phyloP scores from a whole-genome alignment of 768 basidiomycete species.

The Suillus fuscotomentosus region DNA sequence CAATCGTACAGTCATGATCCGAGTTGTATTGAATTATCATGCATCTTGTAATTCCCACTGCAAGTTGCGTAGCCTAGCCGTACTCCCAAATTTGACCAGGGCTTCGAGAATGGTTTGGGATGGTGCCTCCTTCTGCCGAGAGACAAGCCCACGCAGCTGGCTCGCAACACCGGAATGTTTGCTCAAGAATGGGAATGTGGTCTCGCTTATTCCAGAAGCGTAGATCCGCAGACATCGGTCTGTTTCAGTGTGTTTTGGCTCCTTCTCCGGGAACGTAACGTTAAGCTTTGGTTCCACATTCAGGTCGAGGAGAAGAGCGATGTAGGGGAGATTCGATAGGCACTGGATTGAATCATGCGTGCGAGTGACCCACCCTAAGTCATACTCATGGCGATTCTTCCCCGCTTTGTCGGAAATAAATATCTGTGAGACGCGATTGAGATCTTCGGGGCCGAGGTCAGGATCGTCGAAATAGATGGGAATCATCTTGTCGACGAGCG shows the following conservation, averaged over 20 bases:
- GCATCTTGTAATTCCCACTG: too few relatives aligned
- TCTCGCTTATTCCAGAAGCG: not conserved
- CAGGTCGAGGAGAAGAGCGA: not conserved
- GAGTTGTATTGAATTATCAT: too few relatives aligned
- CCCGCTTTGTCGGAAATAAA: conserved; percentile 19
- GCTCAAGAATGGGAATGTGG: not conserved
- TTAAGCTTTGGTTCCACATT: not conserved
- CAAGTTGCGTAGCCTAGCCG: too few relatives aligned
- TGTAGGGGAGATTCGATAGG: not conserved
- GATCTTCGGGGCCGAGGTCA: not conserved
- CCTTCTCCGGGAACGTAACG: not conserved
- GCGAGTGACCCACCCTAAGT: not conserved
- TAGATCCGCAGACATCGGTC: not conserved
- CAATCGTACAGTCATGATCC: too few relatives aligned
- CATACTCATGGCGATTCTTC: not conserved
- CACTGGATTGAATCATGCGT: not conserved
- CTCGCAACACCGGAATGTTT: too few relatives aligned
- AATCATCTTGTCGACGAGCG: conserved; percentile 12
- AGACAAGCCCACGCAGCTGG: too few relatives aligned
- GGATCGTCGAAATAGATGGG: conserved; percentile 13
- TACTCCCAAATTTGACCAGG: too few relatives aligned
- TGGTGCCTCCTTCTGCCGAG: too few relatives aligned
- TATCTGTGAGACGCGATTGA: conserved; percentile 8
- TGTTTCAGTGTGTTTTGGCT: not conserved
- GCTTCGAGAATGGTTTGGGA: too few relatives aligned